Evolutionary conservation across 225 moss, liverwort and hornwort genomes (phyloP).

Genomic region (Polytrichum formosum): DNA sequence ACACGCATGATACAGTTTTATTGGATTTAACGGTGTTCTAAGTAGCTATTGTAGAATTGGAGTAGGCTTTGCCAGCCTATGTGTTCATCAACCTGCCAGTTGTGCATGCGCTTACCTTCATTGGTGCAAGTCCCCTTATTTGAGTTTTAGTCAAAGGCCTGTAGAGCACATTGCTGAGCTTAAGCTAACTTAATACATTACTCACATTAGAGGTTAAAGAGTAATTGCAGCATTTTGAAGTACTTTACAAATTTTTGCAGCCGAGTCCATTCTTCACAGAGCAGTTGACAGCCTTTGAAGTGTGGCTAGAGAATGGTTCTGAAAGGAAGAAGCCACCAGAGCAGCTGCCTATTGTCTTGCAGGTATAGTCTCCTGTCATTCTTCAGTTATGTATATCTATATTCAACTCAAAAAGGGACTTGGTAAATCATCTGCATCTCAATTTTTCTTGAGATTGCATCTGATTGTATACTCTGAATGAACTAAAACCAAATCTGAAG

Average conservation of each 20-base stretch:
- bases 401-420: background rate
- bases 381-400: too few relatives aligned
- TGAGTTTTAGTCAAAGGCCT: too few relatives aligned
- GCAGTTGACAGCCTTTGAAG: slow-evolving; percentile 95
- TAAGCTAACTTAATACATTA: too few relatives aligned
- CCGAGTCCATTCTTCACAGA: slow-evolving; percentile 97
- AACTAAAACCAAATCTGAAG: too few relatives aligned
- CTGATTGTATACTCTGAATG: background rate
- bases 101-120: too few relatives aligned
- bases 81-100: background rate
- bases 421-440: background rate
- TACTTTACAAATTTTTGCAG: slow-evolving; percentile 38
- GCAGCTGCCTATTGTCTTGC: slow-evolving; percentile 95
- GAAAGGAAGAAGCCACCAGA: slow-evolving; percentile 90
- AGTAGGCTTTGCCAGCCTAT: background rate
- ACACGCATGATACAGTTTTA: too few relatives aligned
- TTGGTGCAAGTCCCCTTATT: too few relatives aligned
- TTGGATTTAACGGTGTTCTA: too few relatives aligned
- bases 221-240: background rate
- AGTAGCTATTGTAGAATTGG: too few relatives aligned
- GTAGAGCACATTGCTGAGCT: too few relatives aligned
- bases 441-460: background rate
- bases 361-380: slow-evolving; percentile 31
- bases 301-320: slow-evolving; percentile 95
- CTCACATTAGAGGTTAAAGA: too few relatives aligned